Base-by-base conservation (phyloP, 2,329 filamentous ascomycete genomes). In the Parastagonospora avenae region DNA sequence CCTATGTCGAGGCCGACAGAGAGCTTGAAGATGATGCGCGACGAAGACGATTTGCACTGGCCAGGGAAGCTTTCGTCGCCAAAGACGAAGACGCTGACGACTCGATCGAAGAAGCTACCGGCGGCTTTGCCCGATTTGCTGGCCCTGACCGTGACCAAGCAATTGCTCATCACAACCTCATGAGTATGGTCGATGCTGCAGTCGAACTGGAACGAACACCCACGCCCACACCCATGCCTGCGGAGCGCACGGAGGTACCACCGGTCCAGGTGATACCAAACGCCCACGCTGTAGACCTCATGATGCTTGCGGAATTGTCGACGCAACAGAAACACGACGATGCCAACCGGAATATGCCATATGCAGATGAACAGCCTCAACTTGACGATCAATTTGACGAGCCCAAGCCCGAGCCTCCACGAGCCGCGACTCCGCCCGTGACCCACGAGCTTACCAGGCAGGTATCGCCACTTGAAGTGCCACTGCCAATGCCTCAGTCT, bases 51-150 rank as follows among this genome's bases (percentile, higher is more conserved):
- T 65, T 74, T 35, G 57, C 59, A 38, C 40, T 60, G 36, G 55
- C 59, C 46, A 60, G 63, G 8, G 54, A 46, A 19, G 42, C 52
- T 8, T 72, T 70, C 50, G 57, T 70, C 15, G 57, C 58, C 4
- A 51, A 62, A 12, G 52, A 74, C 16, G 63, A 67, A 12, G 73
- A 73, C 27, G 62, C 64, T n/a, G 64, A 72, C 36, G 67, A 70
- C 44, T 61, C 66, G 0, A 64, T 68, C 37, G 60, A 68, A 16
- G 58, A 63, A 16, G 37, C 60, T 37, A 54, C 66, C 19, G 55
- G 54, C 33, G 65, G 67, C 6, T 80, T 79, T 55, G 77, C 77
- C 6, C 64, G 65, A 30, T 78, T 75, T 60, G 73, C 75, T 56
- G 70, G 67, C 10, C 68, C 71, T 27, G 66, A 74, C 42, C 74